Evolutionary conservation across 495 filamentous ascomycete species (phyloP).

Genomic region (Podospora didyma): DNA sequence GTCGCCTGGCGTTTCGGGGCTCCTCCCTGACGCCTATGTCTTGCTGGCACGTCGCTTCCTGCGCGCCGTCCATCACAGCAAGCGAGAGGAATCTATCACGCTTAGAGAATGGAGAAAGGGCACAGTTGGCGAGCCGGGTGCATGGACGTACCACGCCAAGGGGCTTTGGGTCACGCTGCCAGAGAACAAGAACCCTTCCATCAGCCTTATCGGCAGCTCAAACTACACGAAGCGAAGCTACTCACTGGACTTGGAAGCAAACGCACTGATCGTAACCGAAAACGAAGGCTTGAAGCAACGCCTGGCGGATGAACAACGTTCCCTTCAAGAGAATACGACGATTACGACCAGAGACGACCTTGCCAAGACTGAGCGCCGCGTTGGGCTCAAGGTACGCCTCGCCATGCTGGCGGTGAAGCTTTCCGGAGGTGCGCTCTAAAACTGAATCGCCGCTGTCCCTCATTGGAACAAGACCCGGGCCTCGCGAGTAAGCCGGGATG

Average conservation of each 20-base stretch:
- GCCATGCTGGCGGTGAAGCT: conserved; percentile 86
- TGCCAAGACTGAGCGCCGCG: conserved; percentile 71
- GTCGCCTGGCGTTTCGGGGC: conserved; percentile 79
- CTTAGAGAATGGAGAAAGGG: conserved; percentile 88
- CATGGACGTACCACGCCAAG: conserved; percentile 98
- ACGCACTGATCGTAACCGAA: conserved; percentile 76
- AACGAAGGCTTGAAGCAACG: conserved; percentile 68
- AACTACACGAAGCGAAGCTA: conserved; percentile 97
- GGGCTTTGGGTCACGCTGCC: conserved; percentile 87
- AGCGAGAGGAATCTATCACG: conserved; percentile 57
- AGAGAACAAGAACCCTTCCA: conserved; percentile 54
- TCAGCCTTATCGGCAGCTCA: conserved; percentile 82
- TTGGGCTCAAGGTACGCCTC: conserved; percentile 77
- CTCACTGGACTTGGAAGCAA: conserved; percentile 82
- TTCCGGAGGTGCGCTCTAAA: conserved; percentile 67
- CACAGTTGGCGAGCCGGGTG: conserved; percentile 70
- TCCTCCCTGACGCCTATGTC: conserved; percentile 89
- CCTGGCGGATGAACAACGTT: conserved; percentile 71
- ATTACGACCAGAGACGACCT: conserved; percentile 70
- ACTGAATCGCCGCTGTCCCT: background rate
- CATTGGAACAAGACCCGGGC: background rate
- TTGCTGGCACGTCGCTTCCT: conserved; percentile 81
- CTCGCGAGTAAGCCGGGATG: no score
- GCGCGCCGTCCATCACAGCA: conserved; percentile 56
- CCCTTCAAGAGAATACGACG: conserved; percentile 69